Percentiles rank a stretch among this genome's conserved stretches.
Evolutionary conservation across 768 basidiomycete genomes (phyloP).

Genomic region (Rhizopogon vesiculosus): DNA sequence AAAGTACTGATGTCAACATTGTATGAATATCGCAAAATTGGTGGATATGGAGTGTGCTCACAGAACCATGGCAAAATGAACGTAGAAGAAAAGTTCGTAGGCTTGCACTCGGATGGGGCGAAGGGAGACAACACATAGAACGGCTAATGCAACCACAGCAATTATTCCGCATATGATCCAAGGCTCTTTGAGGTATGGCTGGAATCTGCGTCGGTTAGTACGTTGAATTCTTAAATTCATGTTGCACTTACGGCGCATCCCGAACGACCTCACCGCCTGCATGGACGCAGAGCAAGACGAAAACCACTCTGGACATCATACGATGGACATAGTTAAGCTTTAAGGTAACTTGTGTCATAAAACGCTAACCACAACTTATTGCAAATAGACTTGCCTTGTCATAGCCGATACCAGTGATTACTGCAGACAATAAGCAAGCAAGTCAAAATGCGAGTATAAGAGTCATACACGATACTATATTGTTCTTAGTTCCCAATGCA

Average conservation of each 20-base stretch:
- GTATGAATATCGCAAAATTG: background rate
- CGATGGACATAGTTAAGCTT: constrained; percentile 38
- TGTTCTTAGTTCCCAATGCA: constrained; percentile 60
- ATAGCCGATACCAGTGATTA: constrained; percentile 47
- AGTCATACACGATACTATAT: constrained; percentile 38
- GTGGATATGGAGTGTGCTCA: constrained; percentile 12
- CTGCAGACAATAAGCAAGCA: constrained; percentile 21
- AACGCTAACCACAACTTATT: too few relatives aligned
- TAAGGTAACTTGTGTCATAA: background rate
- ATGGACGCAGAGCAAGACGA: constrained; percentile 45
- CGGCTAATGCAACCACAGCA: constrained; percentile 31
- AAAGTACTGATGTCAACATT: constrained; percentile 17
- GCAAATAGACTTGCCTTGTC: constrained; percentile 36
- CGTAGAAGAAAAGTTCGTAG: constrained; percentile 18
- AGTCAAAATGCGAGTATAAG: background rate
- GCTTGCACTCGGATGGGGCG: constrained; percentile 38
- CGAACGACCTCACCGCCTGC: constrained; percentile 33
- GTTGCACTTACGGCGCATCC: background rate
- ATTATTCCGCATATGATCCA: constrained; percentile 24
- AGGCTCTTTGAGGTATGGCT: constrained; percentile 3
- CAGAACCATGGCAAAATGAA: constrained; percentile 16
- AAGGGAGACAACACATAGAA: constrained; percentile 38
- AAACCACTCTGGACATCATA: constrained; percentile 37
- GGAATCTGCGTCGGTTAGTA: background rate
- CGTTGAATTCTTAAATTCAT: background rate